Conservation (phyloP, 2,329 filamentous ascomycete genomes). For the Ascochyta rabiei region DNA sequence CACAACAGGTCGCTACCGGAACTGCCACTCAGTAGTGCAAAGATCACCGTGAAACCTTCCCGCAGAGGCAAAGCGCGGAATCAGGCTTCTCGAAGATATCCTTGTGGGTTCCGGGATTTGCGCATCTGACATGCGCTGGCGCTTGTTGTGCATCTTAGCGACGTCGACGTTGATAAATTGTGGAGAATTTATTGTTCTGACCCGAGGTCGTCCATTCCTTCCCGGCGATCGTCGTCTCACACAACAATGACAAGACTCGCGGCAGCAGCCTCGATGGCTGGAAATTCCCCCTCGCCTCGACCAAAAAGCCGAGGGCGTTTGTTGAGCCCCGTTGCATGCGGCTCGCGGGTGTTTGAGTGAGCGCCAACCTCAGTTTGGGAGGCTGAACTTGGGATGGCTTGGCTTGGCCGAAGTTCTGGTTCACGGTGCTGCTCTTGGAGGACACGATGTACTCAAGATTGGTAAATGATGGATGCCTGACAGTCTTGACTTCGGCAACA, state of each 20-base stretch:
- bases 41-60: slow-evolving; percentile 11
- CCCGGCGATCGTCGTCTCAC: slow-evolving; percentile 2
- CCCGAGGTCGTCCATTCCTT: slow-evolving; percentile 5
- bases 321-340: slow-evolving; percentile 10
- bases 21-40: slow-evolving; percentile 8
- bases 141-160: slow-evolving; percentile 10
- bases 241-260: background rate
- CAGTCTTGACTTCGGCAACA: background rate
- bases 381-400: background rate
- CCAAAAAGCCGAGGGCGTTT: slow-evolving; percentile 7
- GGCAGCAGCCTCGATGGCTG: background rate
- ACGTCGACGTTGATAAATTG: slow-evolving; percentile 1
- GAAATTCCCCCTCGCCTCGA: background rate
- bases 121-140: slow-evolving; percentile 9
- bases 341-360: background rate
- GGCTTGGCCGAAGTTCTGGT: slow-evolving; percentile 4
- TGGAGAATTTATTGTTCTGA: background rate
- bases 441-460: background rate
- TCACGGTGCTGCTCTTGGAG: background rate
- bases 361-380: slow-evolving; percentile 5
- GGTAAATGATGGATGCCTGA: background rate
- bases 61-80: background rate
- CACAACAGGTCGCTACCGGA: slow-evolving; percentile 17
- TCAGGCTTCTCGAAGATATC: slow-evolving; percentile 2
- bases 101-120: slow-evolving; percentile 10